phyloP scores from a whole-genome alignment of 2,329 filamentous ascomycete genomes.

The Colletotrichum tropicale region DNA sequence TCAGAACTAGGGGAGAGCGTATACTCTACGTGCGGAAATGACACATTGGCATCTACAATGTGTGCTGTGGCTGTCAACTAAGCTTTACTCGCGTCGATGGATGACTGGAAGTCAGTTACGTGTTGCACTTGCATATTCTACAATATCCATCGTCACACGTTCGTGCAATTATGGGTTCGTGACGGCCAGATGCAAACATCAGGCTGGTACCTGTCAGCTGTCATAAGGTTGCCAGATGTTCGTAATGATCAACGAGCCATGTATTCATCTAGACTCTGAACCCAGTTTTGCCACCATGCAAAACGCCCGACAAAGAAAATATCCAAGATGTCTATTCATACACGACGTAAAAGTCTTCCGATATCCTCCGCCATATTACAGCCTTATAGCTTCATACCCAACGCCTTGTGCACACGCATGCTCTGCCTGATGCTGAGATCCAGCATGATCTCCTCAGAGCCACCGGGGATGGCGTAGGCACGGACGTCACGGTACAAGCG shows the following conservation, averaged over 20 bases:
- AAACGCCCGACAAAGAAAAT: conserved; percentile 18
- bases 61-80: too few species aligned
- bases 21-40: too few species aligned
- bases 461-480: conserved; percentile 95
- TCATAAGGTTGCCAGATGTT: rapidly evolving
- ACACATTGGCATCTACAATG: too few species aligned
- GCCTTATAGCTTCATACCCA: conserved; percentile 91
- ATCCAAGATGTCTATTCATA: conserved; percentile 17
- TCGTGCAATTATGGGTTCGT: too few species aligned
- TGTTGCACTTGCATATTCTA: too few species aligned
- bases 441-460: conserved; percentile 98
- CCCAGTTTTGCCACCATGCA: conserved; percentile 14
- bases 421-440: conserved; percentile 94
- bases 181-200: background rate
- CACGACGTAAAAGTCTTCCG: background rate
- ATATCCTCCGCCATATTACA: background rate
- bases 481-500: conserved; percentile 92
- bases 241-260: background rate
- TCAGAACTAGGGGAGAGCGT: too few species aligned
- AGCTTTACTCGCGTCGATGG: too few species aligned
- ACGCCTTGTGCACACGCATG: conserved; percentile 82
- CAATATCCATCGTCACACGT: too few species aligned
- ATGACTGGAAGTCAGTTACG: too few species aligned
- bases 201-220: background rate
- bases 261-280: conserved; percentile 6